These are phyloP conservation scores for Wickerhamia fluorescens DNA, from an alignment of 805 yeast genomes.

Conservation along the genomic window DNA sequence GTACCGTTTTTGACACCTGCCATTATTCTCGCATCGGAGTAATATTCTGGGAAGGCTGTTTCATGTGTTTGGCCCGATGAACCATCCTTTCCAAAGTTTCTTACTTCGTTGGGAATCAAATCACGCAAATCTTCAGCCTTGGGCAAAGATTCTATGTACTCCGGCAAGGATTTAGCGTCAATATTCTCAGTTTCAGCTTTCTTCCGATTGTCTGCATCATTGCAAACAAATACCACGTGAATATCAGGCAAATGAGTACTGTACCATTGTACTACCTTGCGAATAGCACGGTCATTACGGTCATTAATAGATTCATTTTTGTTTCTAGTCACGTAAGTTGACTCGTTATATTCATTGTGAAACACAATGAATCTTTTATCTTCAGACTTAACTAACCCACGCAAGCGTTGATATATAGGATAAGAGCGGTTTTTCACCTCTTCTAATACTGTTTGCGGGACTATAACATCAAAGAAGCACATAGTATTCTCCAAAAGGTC, in stretches of 20 bases:
- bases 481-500: slow-evolving; percentile 76
- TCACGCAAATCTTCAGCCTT: slow-evolving; percentile 72
- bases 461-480: slow-evolving; percentile 79
- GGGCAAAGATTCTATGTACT: slow-evolving; percentile 66
- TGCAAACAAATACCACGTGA: slow-evolving; percentile 56
- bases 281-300: slow-evolving; percentile 84
- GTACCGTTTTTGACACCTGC: slow-evolving; percentile 89
- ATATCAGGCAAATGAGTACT: slow-evolving; percentile 53
- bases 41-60: slow-evolving; percentile 67
- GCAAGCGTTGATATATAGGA: slow-evolving; percentile 80
- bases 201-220: slow-evolving; percentile 61
- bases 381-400: slow-evolving; percentile 67
- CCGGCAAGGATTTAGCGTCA: slow-evolving; percentile 48
- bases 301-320: slow-evolving; percentile 75
- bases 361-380: slow-evolving; percentile 83
- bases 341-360: slow-evolving; percentile 83
- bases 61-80: slow-evolving; percentile 31
- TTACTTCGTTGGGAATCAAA: slow-evolving; percentile 56
- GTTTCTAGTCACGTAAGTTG: slow-evolving; percentile 58
- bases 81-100: slow-evolving; percentile 14
- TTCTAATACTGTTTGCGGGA: slow-evolving; percentile 94
- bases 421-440: slow-evolving; percentile 84
- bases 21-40: slow-evolving; percentile 71
- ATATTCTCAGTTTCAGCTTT: slow-evolving; percentile 52
- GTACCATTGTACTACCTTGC: slow-evolving; percentile 70